Base-by-base conservation (phyloP, 441 rosid genomes). In the Mallotus japonicus region DNA sequence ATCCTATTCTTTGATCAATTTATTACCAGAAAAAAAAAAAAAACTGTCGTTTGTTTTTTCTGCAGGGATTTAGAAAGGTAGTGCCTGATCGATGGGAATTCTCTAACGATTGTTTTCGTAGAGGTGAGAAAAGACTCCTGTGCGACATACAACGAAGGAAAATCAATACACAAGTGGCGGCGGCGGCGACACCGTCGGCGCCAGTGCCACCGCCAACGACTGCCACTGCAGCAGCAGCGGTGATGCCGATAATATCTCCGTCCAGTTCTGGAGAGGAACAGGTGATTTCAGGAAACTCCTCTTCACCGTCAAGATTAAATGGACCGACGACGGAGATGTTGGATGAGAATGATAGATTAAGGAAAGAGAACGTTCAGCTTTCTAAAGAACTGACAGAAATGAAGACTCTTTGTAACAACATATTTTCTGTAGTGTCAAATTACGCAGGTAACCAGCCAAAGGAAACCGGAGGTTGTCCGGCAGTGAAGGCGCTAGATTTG, bases 41-140 rank as follows among this genome's bases (percentile, higher is more conserved):
- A 28, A 28, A 13, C 24, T 19, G 55, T 37, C 6, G 1, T 44
- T 34, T 46, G n/a, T 63, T 16, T 54, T 19, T 54, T 19, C 37
- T 37, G 60, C 76, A 89, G 94, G 94, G 94, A 74, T 89, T 89
- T 69, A 86, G 96, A 12, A 93, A 93, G 76, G 92, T 88, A n/a
- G 95, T 89, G 20, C 97, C 97, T 19, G 98, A 93, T 76, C 92
- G 95, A 49, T 93, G 98, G 97, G 98, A 93, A 77, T 93, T 93
- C 71, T 87, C 91, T 9, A 88, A 92, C 65, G 98, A 90, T 16
- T 86, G 86, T 80, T 93, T 93, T 49, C 77, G 83, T 28, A 81
- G 88, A 80, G 98, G 97, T 37, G 93, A 92, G 75, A 92, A 88
- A 81, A 75, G 72, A 40, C 85, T 93, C 20, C 85, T 93, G 44